Evolutionary conservation across 352 stramenopile species (phyloP).

Genomic region (Halophytophthora polymorphica): DNA sequence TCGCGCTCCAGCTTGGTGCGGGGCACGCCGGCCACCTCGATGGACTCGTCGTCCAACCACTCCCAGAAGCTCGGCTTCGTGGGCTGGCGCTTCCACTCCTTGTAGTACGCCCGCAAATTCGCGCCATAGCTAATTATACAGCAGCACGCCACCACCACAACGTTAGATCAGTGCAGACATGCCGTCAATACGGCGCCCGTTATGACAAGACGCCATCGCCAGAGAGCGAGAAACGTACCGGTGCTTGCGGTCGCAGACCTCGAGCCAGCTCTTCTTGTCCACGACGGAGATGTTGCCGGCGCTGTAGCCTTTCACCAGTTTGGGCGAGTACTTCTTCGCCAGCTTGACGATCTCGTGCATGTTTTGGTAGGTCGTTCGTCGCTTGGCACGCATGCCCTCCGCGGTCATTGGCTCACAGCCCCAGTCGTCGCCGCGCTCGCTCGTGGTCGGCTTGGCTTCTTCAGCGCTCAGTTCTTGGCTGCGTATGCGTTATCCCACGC

Average conservation of each 20-base stretch:
- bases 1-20: conserved; percentile 93
- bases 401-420: conserved; percentile 48
- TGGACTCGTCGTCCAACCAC: conserved; percentile 83
- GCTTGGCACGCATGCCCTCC: conserved; percentile 70
- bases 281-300: conserved; percentile 88
- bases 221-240: conserved; percentile 34
- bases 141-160: not conserved
- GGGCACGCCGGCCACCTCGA: conserved; percentile 86
- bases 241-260: conserved; percentile 88
- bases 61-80: conserved; percentile 85
- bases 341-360: conserved; percentile 89
- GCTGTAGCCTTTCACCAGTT: conserved; percentile 87
- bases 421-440: not conserved
- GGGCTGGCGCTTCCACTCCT: conserved; percentile 91
- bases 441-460: conserved; percentile 3
- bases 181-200: not conserved
- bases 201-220: conserved; percentile 3
- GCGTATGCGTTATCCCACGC: conserved; percentile 39
- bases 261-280: conserved; percentile 89
- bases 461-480: not conserved
- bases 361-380: conserved; percentile 78
- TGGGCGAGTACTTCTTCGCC: conserved; percentile 86
- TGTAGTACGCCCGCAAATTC: conserved; percentile 96
- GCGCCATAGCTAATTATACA: conserved; percentile 89
- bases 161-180: not conserved